Evolutionary conservation across 257 asterid genomes (phyloP).

Genomic region (Galeopsis tetrahit): DNA sequence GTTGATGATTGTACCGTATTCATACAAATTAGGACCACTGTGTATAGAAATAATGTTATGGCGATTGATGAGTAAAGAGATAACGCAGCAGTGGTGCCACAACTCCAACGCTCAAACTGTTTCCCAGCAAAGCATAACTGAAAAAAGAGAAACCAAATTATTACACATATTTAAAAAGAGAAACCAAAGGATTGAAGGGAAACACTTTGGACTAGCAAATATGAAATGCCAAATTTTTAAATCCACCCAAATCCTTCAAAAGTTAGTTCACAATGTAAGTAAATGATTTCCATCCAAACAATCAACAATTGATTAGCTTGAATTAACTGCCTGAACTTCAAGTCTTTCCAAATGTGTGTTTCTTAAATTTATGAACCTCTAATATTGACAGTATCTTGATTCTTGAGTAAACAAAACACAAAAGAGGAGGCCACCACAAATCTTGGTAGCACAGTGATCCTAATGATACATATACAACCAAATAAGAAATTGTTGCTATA

Average conservation of each 20-base stretch:
- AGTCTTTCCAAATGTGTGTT: neutral
- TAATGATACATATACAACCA: neutral
- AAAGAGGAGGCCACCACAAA: neutral
- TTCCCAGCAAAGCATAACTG: conserved; percentile 93
- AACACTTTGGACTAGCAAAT: neutral
- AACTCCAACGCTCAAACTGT: conserved; percentile 86
- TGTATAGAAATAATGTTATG: conserved; percentile 21
- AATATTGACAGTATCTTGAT: neutral
- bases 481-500: neutral
- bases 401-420: neutral
- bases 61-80: conserved; percentile 49
- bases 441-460: conserved; percentile 13
- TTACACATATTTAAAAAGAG: neutral
- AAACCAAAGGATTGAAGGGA: neutral
- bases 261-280: neutral
- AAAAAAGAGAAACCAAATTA: conserved; percentile 29
- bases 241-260: neutral
- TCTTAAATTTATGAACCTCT: neutral
- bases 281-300: neutral
- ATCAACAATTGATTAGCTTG: neutral
- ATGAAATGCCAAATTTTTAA: neutral
- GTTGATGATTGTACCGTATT: conserved; percentile 5
- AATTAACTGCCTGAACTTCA: no score
- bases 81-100: conserved; percentile 67
- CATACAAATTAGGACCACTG: neutral